These are phyloP conservation scores for Galerina marginata DNA, from an alignment of 768 basidiomycete species.

Conservation along the genomic window DNA sequence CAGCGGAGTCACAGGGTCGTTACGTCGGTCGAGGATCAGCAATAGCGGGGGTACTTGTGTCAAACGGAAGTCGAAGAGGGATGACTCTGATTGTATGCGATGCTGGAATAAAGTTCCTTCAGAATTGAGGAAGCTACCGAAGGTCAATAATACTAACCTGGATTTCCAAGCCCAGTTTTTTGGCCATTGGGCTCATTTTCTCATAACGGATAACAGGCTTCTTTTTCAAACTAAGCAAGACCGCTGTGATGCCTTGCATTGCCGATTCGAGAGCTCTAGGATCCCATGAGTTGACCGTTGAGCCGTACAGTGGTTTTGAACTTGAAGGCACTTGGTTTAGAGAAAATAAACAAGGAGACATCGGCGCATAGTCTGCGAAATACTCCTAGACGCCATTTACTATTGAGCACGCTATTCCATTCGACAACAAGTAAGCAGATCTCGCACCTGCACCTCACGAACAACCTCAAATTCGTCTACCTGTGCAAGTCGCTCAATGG, in stretches of 20 bases:
- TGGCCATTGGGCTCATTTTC: constrained; percentile 90
- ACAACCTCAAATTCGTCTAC: constrained; percentile 97
- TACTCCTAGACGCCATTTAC: constrained; percentile 70
- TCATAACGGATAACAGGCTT: constrained; percentile 95
- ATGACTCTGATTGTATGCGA: constrained; percentile 77
- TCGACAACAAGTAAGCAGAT: background rate
- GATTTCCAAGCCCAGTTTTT: constrained; percentile 85
- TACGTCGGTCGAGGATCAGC: constrained; percentile 91
- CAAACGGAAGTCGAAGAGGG: constrained; percentile 90
- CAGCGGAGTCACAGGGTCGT: constrained; percentile 96
- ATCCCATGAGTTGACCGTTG: constrained; percentile 77
- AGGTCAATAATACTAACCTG: constrained; percentile 55
- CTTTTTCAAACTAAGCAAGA: constrained; percentile 94
- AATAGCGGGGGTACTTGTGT: constrained; percentile 89
- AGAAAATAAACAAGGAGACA: constrained; percentile 87
- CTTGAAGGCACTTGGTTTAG: constrained; percentile 75
- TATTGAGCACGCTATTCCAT: background rate
- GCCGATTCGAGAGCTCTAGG: constrained; percentile 74
- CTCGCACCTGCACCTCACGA: constrained; percentile 88
- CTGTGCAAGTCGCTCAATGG: constrained; percentile 92
- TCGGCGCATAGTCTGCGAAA: constrained; percentile 94
- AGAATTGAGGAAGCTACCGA: background rate
- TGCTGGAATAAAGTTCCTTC: constrained; percentile 50
- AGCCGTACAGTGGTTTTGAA: constrained; percentile 71
- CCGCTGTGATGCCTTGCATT: constrained; percentile 81